Percentiles rank a stretch among this genome's conserved stretches.
phyloP scores from a whole-genome alignment of 164 flowering plant genomes.

The Litsea cubeba region DNA sequence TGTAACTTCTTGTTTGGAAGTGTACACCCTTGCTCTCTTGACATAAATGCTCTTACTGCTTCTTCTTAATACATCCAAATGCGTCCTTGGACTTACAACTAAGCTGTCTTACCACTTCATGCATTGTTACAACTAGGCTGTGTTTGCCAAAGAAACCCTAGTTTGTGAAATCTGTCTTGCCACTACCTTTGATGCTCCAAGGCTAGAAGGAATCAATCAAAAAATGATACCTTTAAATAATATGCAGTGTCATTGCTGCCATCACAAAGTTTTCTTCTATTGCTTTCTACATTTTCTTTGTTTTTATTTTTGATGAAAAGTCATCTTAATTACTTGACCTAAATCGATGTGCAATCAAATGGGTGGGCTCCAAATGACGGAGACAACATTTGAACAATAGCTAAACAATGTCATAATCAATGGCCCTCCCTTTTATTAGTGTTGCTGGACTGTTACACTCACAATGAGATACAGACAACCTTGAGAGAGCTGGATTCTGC shows the following conservation, averaged over 20 bases:
- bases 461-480: no score
- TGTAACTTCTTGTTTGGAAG: not conserved
- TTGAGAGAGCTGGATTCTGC: no score
- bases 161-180: not conserved
- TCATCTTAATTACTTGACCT: not conserved
- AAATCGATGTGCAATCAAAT: not conserved
- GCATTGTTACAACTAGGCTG: not conserved
- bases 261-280: no score
- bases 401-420: not conserved
- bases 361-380: constrained; percentile 1
- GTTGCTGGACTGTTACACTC: no score
- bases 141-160: not conserved
- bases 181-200: not conserved
- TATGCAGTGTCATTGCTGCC: no score
- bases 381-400: not conserved
- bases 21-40: not conserved
- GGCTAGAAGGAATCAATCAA: not conserved
- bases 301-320: no score
- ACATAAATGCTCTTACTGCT: not conserved
- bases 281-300: no score
- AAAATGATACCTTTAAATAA: no score
- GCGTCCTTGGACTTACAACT: not conserved
- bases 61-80: not conserved
- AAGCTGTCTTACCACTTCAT: not conserved
- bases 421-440: no score